These are phyloP conservation scores for Claviceps arundinis DNA, from an alignment of 2,329 filamentous ascomycete species.

Conservation along the genomic window DNA sequence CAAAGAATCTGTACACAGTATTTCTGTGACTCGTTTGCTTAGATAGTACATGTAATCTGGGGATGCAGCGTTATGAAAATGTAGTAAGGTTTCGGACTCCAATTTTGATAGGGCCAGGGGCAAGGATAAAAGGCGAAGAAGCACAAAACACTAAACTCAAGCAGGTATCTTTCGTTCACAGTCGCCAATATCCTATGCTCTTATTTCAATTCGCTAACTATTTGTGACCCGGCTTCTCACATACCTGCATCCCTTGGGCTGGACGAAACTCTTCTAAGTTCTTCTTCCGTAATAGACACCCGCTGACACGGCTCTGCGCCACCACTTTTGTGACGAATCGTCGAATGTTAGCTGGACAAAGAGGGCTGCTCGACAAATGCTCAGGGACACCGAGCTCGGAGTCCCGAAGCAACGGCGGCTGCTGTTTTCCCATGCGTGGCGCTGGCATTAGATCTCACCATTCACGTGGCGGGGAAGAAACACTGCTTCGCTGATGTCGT, in stretches of 20 bases:
- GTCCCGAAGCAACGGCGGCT: neutral
- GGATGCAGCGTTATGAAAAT: too few relatives aligned
- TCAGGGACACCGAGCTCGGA: constrained; percentile 39
- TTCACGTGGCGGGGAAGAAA: constrained; percentile 16
- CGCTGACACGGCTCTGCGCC: constrained; percentile 36
- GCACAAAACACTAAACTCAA: neutral
- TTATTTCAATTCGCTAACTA: too few relatives aligned
- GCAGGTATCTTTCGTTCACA: neutral
- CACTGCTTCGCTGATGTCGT: constrained; percentile 10
- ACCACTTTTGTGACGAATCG: constrained; percentile 27
- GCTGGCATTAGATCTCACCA: constrained; percentile 22
- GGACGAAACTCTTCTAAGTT: constrained; percentile 10
- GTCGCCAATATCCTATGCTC: too few relatives aligned
- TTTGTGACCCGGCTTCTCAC: too few relatives aligned
- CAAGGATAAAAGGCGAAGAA: too few relatives aligned
- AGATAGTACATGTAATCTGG: too few relatives aligned
- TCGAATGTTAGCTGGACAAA: constrained; percentile 36
- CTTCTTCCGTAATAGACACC: constrained; percentile 25
- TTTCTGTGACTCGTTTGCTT: too few relatives aligned
- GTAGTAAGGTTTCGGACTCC: too few relatives aligned
- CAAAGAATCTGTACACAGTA: too few relatives aligned
- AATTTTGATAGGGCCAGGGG: too few relatives aligned
- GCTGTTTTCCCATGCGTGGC: constrained; percentile 4
- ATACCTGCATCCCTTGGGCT: neutral
- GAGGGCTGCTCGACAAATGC: constrained; percentile 35